Evolutionary conservation across 1,284 basidiomycete species (phyloP).

Genomic region (Phellopilus nigrolimitatus): DNA sequence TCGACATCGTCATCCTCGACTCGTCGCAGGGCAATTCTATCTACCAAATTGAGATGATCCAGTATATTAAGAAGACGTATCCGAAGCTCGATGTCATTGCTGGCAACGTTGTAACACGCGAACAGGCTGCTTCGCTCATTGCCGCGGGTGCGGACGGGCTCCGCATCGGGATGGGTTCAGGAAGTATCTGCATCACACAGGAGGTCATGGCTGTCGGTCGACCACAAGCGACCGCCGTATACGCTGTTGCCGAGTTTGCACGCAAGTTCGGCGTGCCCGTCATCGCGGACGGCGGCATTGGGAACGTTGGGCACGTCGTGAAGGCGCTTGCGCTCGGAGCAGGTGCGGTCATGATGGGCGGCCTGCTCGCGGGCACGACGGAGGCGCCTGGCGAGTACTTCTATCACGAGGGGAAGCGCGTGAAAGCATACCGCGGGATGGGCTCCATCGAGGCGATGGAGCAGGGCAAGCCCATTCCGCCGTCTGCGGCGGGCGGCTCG

Average conservation of each 20-base stretch:
- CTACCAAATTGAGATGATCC: slow-evolving; percentile 93
- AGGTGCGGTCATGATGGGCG: slow-evolving; percentile 98
- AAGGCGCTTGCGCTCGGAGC: slow-evolving; percentile 95
- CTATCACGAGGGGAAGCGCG: slow-evolving; percentile 97
- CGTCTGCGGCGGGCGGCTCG: slow-evolving; percentile 19
- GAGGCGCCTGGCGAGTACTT: slow-evolving; percentile 99
- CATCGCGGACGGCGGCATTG: slow-evolving; percentile 96
- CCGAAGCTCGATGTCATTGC: slow-evolving; percentile 90
- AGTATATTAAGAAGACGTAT: slow-evolving; percentile 88
- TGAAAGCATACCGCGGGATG: slow-evolving; percentile 99
- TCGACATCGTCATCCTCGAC: slow-evolving; percentile 95
- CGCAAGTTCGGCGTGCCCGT: slow-evolving; percentile 93
- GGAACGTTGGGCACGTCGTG: slow-evolving; percentile 96
- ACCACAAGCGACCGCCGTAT: slow-evolving; percentile 95
- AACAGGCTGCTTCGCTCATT: slow-evolving; percentile 94
- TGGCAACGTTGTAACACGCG: slow-evolving; percentile 96
- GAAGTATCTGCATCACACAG: slow-evolving; percentile 99
- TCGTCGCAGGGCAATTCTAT: slow-evolving; percentile 96
- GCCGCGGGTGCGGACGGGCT: slow-evolving; percentile 92
- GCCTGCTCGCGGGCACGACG: slow-evolving; percentile 91
- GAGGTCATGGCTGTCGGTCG: slow-evolving; percentile 99
- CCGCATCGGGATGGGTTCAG: slow-evolving; percentile 96
- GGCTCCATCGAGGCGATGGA: slow-evolving; percentile 97
- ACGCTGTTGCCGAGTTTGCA: slow-evolving; percentile 92
- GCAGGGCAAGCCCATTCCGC: slow-evolving; percentile 55